These are phyloP conservation scores for Backusella luteola DNA, from an alignment of 192 early-diverging fungal genomes.

Conservation along the genomic window DNA sequence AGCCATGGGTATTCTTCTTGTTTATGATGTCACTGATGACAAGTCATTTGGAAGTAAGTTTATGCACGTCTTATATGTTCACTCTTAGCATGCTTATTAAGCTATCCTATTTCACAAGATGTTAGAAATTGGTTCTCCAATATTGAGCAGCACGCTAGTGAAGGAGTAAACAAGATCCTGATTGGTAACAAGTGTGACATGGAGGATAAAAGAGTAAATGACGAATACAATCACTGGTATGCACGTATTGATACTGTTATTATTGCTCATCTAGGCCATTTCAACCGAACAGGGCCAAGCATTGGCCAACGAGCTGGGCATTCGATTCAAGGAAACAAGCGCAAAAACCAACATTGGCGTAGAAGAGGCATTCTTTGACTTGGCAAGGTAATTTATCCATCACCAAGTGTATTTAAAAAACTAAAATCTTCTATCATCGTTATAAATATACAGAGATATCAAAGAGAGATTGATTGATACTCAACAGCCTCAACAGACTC, in stretches of 20 bases:
- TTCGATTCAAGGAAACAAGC: conserved; percentile 96
- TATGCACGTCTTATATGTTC: background rate
- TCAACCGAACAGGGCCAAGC: conserved; percentile 92
- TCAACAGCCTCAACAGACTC: conserved; percentile 46
- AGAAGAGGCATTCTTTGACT: conserved; percentile 96
- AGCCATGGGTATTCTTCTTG: conserved; percentile 98
- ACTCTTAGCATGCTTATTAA: background rate
- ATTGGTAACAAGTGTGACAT: conserved; percentile 99
- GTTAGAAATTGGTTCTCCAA: conserved; percentile 99
- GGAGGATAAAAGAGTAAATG: conserved; percentile 79
- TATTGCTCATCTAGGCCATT: conserved; percentile 46
- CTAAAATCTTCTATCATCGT: too few species aligned
- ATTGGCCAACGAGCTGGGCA: conserved; percentile 92
- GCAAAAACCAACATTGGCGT: conserved; percentile 98
- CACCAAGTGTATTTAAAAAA: too few species aligned
- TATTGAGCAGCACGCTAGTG: conserved; percentile 98
- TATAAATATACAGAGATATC: conserved; percentile 71
- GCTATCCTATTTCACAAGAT: conserved; percentile 47
- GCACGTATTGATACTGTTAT: background rate
- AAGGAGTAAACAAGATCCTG: conserved; percentile 98
- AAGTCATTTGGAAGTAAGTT: conserved; percentile 92
- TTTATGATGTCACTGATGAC: conserved; percentile 99
- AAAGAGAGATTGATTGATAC: conserved; percentile 98
- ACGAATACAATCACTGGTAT: background rate
- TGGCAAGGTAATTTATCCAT: conserved; percentile 67